Conservation (phyloP, 768 basidiomycete species). For the Boletus insuetus region DNA sequence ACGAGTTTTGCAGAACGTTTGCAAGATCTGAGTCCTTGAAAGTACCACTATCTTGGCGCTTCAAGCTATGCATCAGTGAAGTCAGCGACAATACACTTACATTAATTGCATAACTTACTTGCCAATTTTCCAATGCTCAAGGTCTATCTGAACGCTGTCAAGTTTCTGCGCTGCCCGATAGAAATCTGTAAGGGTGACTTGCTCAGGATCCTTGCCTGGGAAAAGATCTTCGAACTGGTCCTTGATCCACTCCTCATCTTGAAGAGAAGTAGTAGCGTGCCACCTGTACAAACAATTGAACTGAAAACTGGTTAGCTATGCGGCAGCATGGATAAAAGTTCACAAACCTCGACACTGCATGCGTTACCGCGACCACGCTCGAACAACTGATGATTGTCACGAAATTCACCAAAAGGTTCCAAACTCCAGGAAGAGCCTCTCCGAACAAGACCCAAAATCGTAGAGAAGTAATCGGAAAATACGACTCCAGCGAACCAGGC, state of each 20-base stretch:
- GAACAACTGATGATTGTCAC: constrained; percentile 63
- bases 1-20: constrained; percentile 64
- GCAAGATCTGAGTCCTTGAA: constrained; percentile 77
- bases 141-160: constrained; percentile 41
- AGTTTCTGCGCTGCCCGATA: constrained; percentile 41
- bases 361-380: constrained; percentile 81
- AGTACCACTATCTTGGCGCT: constrained; percentile 52
- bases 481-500: constrained; percentile 76
- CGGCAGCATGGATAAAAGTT: background rate
- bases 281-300: constrained; percentile 85
- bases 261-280: constrained; percentile 76
- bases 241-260: constrained; percentile 70
- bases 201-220: constrained; percentile 47
- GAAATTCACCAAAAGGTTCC: constrained; percentile 72
- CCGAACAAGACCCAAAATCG: constrained; percentile 75
- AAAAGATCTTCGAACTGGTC: constrained; percentile 52
- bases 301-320: constrained; percentile 32
- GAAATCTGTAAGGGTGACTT: constrained; percentile 51
- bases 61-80: constrained; percentile 39
- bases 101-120: constrained; percentile 35
- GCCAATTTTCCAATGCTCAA: constrained; percentile 67
- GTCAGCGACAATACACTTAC: background rate
- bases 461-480: constrained; percentile 82
- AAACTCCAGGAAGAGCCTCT: constrained; percentile 76
- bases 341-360: constrained; percentile 72